These are phyloP conservation scores for Termitomyces sp. DNA, from an alignment of 768 basidiomycete genomes.

Conservation along the genomic window DNA sequence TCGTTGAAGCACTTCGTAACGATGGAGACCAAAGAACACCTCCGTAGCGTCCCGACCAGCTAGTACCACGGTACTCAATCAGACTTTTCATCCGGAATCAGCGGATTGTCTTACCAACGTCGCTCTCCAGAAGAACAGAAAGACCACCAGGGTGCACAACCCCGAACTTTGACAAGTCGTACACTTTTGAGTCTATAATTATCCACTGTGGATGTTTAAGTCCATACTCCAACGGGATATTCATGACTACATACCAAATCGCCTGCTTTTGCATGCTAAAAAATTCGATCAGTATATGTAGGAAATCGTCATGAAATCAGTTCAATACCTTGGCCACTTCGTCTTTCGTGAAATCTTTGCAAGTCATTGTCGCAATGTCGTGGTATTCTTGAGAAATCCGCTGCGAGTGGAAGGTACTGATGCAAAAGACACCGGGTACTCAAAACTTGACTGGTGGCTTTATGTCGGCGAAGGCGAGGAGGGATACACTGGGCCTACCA, in stretches of 20 bases:
- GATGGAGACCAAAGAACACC: slow-evolving; percentile 69
- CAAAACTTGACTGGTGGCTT: background rate
- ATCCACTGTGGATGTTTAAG: slow-evolving; percentile 9
- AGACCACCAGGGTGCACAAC: slow-evolving; percentile 71
- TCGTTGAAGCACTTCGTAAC: slow-evolving; percentile 60
- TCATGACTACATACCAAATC: slow-evolving; percentile 10
- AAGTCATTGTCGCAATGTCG: slow-evolving; percentile 6
- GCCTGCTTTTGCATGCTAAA: slow-evolving; percentile 11
- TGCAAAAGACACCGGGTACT: slow-evolving; percentile 9
- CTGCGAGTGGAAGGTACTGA: slow-evolving; percentile 3
- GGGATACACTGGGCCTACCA: background rate
- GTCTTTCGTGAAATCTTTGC: slow-evolving; percentile 12
- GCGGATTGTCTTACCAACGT: slow-evolving; percentile 44
- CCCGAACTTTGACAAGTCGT: slow-evolving; percentile 66
- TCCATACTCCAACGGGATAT: background rate
- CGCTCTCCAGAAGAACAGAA: slow-evolving; percentile 57
- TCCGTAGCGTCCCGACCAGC: slow-evolving; percentile 74
- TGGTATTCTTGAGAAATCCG: background rate
- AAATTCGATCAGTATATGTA: background rate
- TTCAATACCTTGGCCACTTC: slow-evolving; percentile 13
- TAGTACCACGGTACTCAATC: slow-evolving; percentile 13
- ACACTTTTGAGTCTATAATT: slow-evolving; percentile 37
- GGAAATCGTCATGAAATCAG: background rate
- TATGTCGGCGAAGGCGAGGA: background rate
- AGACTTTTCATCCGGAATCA: background rate